These are phyloP conservation scores for Erysimum cheiri DNA, from an alignment of 441 rosid species.

Conservation along the genomic window DNA sequence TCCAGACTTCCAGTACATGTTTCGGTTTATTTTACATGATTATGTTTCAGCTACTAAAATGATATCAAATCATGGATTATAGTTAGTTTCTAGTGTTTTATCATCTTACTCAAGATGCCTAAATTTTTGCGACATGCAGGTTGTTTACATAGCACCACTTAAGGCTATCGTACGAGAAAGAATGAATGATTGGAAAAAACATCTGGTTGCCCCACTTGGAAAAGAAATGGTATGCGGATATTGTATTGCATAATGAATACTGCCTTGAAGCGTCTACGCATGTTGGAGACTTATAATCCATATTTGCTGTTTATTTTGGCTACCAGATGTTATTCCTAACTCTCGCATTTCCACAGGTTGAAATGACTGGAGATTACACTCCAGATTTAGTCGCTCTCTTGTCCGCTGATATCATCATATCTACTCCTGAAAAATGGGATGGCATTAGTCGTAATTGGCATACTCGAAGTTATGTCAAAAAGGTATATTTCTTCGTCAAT, in stretches of 20 bases:
- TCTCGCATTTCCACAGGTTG: conserved; percentile 64
- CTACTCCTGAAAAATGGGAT: conserved; percentile 99
- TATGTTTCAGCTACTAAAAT: conserved; percentile 8
- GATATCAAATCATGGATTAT: conserved; percentile 6
- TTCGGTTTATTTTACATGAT: conserved; percentile 17
- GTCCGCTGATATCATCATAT: conserved; percentile 97
- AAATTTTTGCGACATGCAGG: conserved; percentile 52
- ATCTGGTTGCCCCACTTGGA: conserved; percentile 89
- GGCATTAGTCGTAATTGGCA: conserved; percentile 99
- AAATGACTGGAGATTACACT: conserved; percentile 99
- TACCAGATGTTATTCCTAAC: conserved; percentile 35
- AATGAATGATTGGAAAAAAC: conserved; percentile 95
- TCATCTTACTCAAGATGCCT: conserved; percentile 28
- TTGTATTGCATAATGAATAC: conserved; percentile 26
- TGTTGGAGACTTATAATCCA: conserved; percentile 27
- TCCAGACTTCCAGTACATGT: conserved; percentile 14
- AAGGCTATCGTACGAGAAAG: conserved; percentile 99
- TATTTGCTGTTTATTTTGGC: conserved; percentile 33
- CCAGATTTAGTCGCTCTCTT: conserved; percentile 97
- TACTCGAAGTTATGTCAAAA: conserved; percentile 94
- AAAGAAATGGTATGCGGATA: conserved; percentile 73
- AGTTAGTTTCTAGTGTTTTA: conserved; percentile 14
- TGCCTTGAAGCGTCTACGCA: conserved; percentile 29
- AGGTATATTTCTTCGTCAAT: conserved; percentile 55
- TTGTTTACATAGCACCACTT: conserved; percentile 98